Evolutionary conservation across 2,329 filamentous ascomycete genomes (phyloP), one percentile per base, ranked within the genome.

Genomic region (Pseudogymnoascus sp.): DNA sequence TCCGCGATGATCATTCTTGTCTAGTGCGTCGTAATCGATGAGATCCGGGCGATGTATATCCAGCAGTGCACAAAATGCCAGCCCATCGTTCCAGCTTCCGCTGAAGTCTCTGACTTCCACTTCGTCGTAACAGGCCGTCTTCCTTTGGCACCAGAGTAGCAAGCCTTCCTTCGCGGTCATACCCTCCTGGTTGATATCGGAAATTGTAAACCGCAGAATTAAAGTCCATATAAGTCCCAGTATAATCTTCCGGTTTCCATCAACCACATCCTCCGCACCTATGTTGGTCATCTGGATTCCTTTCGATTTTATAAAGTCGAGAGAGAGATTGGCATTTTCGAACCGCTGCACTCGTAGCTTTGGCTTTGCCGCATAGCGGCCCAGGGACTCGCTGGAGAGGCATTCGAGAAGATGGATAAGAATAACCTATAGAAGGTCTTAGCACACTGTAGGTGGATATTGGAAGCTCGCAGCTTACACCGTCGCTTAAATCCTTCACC

Each of bases 201-300:
- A 97, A 73, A 99, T 99, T 67, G 94, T 99, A 74, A 99, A 99
- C 58, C 94, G 84, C 67, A 97, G 79, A 87, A 99, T 99, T 65
- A 99, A 81, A 5, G 92, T 99, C 94, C 94, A 99, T 75, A 99
- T 97, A 68, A 99, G 80, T 30, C 94, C 94, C 30, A 99, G 81
- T 63, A 97, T 96, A 71, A 99, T 97, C 80, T 97, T 99, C 68
- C 89, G 84, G 74, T 97, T 99, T 35, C 94, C 94, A 74, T 99
- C 93, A 30, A 99, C 94, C 22, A 99, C 90, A 80, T 99, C 94
- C 75, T 97, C 94, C 6, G 94, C 94, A 60, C 94, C 94, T 70
- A 97, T 97, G 69, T 99, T 99, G 67, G 91, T 97, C 87, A 99
- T 90, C 74, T 96, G 93, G 65, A 99, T 97, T 18, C 91, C 88